These are phyloP conservation scores for Rhynchosporium graminicola DNA, from an alignment of 2,329 filamentous ascomycete species.

Conservation along the genomic window DNA sequence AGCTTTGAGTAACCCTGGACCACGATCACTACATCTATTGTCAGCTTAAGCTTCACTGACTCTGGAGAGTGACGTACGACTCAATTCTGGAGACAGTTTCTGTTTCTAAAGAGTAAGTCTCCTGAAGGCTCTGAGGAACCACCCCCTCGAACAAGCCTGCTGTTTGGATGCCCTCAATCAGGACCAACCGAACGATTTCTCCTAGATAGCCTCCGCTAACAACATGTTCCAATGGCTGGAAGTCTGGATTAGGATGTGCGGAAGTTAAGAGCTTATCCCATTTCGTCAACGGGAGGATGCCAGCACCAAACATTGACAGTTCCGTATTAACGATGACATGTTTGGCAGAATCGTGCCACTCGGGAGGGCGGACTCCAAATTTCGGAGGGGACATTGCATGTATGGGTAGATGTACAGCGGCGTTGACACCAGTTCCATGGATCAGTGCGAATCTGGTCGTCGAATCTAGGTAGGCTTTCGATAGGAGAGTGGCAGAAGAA, in stretches of 20 bases:
- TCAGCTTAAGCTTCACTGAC: slow-evolving; percentile 3
- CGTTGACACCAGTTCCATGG: slow-evolving; percentile 67
- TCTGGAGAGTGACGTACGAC: slow-evolving; percentile 47
- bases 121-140: slow-evolving; percentile 53
- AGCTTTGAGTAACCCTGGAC: slow-evolving; percentile 40
- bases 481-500: slow-evolving; percentile 65
- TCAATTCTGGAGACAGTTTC: slow-evolving; percentile 57
- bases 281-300: slow-evolving; percentile 58
- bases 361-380: slow-evolving; percentile 55
- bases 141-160: slow-evolving; percentile 57
- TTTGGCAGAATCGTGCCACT: slow-evolving; percentile 59
- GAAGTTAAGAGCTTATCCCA: slow-evolving; percentile 60
- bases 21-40: slow-evolving; percentile 24
- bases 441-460: slow-evolving; percentile 65
- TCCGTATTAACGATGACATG: slow-evolving; percentile 70
- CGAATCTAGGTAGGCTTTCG: slow-evolving; percentile 57
- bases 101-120: slow-evolving; percentile 60
- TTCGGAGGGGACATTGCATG: slow-evolving; percentile 55
- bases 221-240: slow-evolving; percentile 63
- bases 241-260: slow-evolving; percentile 56
- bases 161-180: slow-evolving; percentile 59
- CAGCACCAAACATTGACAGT: slow-evolving; percentile 65
- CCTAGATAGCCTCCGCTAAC: slow-evolving; percentile 68
- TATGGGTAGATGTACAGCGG: slow-evolving; percentile 64
- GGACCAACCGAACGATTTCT: slow-evolving; percentile 59